Base-by-base conservation (phyloP, 78 protist genomes). In the Emiliania huxleyi region DNA sequence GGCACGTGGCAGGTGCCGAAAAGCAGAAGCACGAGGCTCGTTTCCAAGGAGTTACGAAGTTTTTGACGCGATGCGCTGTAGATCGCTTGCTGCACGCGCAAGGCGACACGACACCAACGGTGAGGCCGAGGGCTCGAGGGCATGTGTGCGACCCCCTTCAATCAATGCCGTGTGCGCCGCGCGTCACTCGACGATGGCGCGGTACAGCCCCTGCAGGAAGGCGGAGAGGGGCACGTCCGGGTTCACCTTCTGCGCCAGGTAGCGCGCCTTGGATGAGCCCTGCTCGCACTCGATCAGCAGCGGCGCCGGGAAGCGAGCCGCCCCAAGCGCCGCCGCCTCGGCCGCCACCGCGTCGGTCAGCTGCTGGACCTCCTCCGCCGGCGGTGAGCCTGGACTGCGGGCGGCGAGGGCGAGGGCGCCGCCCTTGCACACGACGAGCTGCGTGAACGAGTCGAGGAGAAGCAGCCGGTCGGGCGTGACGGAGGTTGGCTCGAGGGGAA, bases 231-330 rank as follows among this genome's bases (percentile, higher is more conserved):
- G 85, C 48, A 77, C 85, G 29, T 77, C 85, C 33, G 85, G 85
- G 23, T 77, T 77, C 23, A 77, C 35, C 46, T 77, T 77, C 29
- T 77, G 85, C 42, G n/a, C 46, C 29, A 77, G 85, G 85, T 77
- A 77, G 49, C 85, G 85, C n/a, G 85, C 44, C 46, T 77, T 77
- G 29, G 85, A 77, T 45, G 35, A 1, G 85, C 3, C 6, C 85
- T 77, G 85, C 2, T 77, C 85, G 85, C 85, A 77, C 46, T 77
- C 85, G 46, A 77, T 22, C 18, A 40, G 2, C 48, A 15, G 29
- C 35, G 85, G 85, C 44, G 85, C 85, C 18, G 85, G 85, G 85
- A 77, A 77, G 85, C 85, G 85, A 0, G 1, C 85, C 29, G 85
- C 81, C 40, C 21, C 81, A 40, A 35, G 81, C 42, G 43, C 43